Percentiles rank a stretch among this genome's conserved stretches.
Evolutionary conservation across 805 yeast genomes (phyloP).

Genomic region (Nakazawaea wickerhamii): DNA sequence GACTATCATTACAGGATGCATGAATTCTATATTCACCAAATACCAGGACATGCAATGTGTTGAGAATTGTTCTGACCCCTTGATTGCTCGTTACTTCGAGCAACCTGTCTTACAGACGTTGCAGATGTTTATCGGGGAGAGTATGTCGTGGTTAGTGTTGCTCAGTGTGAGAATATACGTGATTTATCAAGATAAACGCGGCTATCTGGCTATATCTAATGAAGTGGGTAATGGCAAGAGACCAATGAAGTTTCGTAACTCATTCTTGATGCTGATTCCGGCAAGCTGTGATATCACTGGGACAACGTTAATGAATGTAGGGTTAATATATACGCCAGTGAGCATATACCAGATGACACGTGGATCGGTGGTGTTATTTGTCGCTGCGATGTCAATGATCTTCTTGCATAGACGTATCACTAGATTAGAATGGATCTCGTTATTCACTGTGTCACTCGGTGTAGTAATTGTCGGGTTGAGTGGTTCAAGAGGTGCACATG

Average conservation of each 20-base stretch:
- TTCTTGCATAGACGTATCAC: constrained; percentile 53
- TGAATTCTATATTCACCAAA: constrained; percentile 71
- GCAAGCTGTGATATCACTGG: constrained; percentile 67
- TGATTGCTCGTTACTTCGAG: constrained; percentile 47
- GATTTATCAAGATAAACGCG: neutral
- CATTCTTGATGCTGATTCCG: constrained; percentile 47
- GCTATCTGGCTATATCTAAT: neutral
- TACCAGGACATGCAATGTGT: constrained; percentile 75
- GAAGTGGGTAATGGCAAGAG: constrained; percentile 5
- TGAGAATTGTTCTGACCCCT: constrained; percentile 42
- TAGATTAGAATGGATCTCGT: constrained; percentile 61
- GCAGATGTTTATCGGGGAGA: constrained; percentile 79
- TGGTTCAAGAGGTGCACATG: constrained; percentile 36
- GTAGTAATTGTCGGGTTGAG: constrained; percentile 69
- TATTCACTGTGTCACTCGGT: constrained; percentile 61
- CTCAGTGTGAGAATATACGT: neutral
- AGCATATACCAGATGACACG: constrained; percentile 84
- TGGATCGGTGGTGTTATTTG: constrained; percentile 71
- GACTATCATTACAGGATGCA: constrained; percentile 61
- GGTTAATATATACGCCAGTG: constrained; percentile 68
- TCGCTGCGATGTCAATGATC: constrained; percentile 62
- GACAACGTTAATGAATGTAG: constrained; percentile 74
- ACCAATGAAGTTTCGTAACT: constrained; percentile 19
- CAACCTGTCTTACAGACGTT: constrained; percentile 77
- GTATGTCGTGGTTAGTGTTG: constrained; percentile 31